These are phyloP conservation scores for Colletotrichum sp. DNA, from an alignment of 2,329 filamentous ascomycete species.

Conservation along the genomic window DNA sequence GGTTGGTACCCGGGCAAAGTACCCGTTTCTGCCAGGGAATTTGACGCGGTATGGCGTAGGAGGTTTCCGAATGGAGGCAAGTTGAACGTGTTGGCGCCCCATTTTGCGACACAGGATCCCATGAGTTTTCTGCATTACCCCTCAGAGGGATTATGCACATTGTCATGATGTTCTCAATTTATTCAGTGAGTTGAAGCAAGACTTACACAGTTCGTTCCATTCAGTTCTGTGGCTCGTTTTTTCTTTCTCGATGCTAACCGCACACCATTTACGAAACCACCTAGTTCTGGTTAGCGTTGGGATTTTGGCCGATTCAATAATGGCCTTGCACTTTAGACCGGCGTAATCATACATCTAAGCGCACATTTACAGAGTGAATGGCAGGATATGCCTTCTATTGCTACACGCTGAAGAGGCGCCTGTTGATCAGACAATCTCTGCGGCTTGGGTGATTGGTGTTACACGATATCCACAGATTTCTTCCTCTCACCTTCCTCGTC, in stretches of 20 bases:
- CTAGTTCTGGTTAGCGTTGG: background rate
- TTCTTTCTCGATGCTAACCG: background rate
- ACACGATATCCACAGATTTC: conserved; percentile 3
- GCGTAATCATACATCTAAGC: background rate
- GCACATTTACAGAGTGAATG: background rate
- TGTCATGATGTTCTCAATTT: background rate
- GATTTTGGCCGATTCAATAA: background rate
- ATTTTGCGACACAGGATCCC: background rate
- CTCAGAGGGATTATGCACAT: background rate
- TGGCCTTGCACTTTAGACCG: background rate
- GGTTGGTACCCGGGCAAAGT: background rate
- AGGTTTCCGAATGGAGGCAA: conserved; percentile 20
- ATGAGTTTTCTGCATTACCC: background rate
- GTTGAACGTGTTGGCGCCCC: background rate
- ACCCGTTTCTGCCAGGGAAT: conserved; percentile 13
- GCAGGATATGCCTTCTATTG: conserved; percentile 17
- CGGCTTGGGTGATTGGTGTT: conserved; percentile 18
- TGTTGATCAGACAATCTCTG: conserved; percentile 3
- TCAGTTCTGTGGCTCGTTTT: background rate
- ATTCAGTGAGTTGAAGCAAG: background rate
- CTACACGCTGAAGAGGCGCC: conserved; percentile 17
- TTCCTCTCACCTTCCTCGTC: background rate
- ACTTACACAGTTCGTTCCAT: background rate
- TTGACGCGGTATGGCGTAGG: conserved; percentile 16
- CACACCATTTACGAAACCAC: background rate